Base-by-base conservation (phyloP, 164 flowering plant species). In the Vitis rotundifolia region DNA sequence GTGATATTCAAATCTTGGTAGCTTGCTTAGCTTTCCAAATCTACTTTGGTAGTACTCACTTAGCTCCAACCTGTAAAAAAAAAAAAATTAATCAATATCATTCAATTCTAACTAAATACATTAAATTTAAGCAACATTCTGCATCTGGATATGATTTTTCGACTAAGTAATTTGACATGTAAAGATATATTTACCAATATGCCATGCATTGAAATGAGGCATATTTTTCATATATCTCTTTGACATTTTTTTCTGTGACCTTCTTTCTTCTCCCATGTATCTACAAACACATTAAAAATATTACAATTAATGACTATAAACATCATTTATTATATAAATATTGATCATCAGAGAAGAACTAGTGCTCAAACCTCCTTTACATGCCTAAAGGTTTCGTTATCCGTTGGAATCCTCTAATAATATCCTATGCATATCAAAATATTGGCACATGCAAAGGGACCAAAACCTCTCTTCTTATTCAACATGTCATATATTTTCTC, bases 151-250 rank as follows among this genome's bases (percentile, higher is more conserved):
- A 19, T 31, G 15, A 1, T 7, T 19, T 8, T 44, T 7, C 8
- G 51, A 12, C 5, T 5, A 19, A 13, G 59, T 56, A 55, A 6
- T 44, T 44, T 14, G n/a, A 62, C 51, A 15, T 15, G 8, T n/a
- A 11, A 18, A 64, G 9, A 19, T 9, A 51, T 51, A 14, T 9
- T 14, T 71, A 76, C 79, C 79, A 76, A 49, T 76, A 76, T 48
- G 79, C 72, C 47, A 76, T n/a, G 64, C 75, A 63, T 11, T 76
- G 79, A 52, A 67, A 76, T 28, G 79, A 75, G n/a, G 79, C 72
- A 59, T 49, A 71, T 37, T 68, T 68, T 3, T 59, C 72, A 64
- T 76, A 76, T 18, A 76, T 55, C 48, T 71, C 50, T 16, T 19
- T 31, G 1, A 48, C 52, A 13, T 49, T 12, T 15, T 48, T 59